Conservation (phyloP, 805 yeast genomes). For the Wilhelminamyces savonicus region DNA sequence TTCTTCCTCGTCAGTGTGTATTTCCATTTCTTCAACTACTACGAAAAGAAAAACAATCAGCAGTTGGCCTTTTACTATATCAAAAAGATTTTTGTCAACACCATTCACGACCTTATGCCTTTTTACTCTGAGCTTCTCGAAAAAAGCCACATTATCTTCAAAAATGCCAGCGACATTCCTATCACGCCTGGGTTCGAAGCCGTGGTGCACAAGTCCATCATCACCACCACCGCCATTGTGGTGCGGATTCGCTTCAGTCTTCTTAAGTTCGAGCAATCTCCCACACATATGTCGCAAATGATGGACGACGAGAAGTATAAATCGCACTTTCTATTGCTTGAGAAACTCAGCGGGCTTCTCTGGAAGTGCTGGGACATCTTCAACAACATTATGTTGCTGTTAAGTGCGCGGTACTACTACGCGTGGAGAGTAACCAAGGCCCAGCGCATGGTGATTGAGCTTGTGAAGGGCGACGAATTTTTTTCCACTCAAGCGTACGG, state of each 20-base stretch:
- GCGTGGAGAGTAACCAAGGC: slow-evolving; percentile 41
- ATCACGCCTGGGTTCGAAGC: slow-evolving; percentile 11
- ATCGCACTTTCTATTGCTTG: no score
- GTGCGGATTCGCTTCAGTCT: slow-evolving; percentile 4
- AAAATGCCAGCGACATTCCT: slow-evolving; percentile 16
- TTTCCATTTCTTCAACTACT: slow-evolving; percentile 33
- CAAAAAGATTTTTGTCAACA: slow-evolving; percentile 19
- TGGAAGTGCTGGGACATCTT: no score
- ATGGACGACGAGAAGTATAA: no score
- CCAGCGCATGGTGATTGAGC: no score
- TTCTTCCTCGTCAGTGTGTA: slow-evolving; percentile 23
- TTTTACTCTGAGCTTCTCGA: slow-evolving; percentile 22
- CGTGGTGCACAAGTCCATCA: slow-evolving; percentile 10
- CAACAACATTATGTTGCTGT: slow-evolving; percentile 13
- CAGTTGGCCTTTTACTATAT: slow-evolving; percentile 28
- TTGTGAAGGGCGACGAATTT: no score
- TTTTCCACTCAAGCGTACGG: no score
- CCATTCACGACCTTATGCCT: slow-evolving; percentile 24
- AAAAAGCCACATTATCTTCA: slow-evolving; percentile 32
- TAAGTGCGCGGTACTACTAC: slow-evolving; percentile 37
- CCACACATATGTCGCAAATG: no score
- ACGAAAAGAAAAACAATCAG: slow-evolving; percentile 21
- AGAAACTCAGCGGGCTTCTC: no score
- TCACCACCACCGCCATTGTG: slow-evolving; percentile 4
- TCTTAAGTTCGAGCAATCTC: slow-evolving; percentile 3